Evolutionary conservation across 768 basidiomycete species (phyloP).

Genomic region (Mycena galericulata): DNA sequence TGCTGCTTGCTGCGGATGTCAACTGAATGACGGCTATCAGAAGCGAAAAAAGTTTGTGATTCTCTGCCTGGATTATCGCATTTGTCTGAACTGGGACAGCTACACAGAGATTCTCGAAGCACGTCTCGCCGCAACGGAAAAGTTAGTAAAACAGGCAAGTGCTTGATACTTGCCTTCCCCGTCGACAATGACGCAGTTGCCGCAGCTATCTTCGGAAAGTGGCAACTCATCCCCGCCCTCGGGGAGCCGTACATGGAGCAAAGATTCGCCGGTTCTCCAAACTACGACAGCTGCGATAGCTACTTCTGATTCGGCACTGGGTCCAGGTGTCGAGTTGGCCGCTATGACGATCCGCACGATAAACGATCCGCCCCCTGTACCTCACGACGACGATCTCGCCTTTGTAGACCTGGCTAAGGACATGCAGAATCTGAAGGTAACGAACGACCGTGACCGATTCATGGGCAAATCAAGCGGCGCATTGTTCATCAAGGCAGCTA

Average conservation of each 20-base stretch:
- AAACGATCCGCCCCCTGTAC: background rate
- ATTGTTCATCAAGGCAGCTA: conserved; percentile 65
- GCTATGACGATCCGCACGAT: conserved; percentile 10
- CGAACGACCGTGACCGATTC: conserved; percentile 45
- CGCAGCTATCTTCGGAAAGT: background rate
- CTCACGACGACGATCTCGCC: background rate
- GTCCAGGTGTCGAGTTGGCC: conserved; percentile 8
- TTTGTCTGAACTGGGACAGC: background rate
- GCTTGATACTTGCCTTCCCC: background rate
- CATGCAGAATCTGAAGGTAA: background rate
- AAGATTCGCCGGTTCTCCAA: conserved; percentile 2
- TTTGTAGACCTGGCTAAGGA: background rate
- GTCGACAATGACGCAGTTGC: background rate
- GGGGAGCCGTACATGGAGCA: conserved; percentile 10
- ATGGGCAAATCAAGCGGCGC: conserved; percentile 70
- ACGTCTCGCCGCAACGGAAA: conserved; percentile 15
- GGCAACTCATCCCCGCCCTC: background rate
- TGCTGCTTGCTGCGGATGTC: background rate
- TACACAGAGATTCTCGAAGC: conserved; percentile 12
- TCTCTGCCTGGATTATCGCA: background rate
- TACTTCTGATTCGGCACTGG: background rate
- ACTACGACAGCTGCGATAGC: background rate
- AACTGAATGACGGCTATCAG: background rate
- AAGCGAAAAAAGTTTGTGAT: conserved; percentile 12
- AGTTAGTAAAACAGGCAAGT: conserved; percentile 14